Base-by-base conservation (phyloP, 768 basidiomycete genomes). In the Tremella yokohamensis region DNA sequence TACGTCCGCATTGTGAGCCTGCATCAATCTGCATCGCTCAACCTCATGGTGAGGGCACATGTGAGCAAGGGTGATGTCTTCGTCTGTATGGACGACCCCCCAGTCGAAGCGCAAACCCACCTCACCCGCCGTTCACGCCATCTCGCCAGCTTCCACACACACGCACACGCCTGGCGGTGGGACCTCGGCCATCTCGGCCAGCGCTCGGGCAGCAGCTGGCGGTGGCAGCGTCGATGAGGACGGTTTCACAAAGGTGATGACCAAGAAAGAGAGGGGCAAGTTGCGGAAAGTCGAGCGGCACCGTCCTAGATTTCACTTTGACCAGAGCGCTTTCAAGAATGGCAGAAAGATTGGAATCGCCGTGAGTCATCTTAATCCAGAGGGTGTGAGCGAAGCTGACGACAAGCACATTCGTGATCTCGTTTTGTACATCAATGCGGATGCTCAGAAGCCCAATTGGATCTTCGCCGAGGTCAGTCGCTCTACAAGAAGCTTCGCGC, bases 391-490 rank as follows among this genome's bases (percentile, higher is more conserved):
- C 4, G 19, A 18, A 45, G 42, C 40, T 12, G 15, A n/a, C 70
- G 49, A 22, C 20, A 12, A 96, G 92, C 91, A 96, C 69, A 80
- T 97, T 19, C 83, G 94, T 37, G 92, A 97, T 68, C 80, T 97
- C 18, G 81, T 87, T 9, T 78, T 97, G 2, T 88, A 96, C 64
- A 79, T 94, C 47, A 77, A 86, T 22, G 87, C 87, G 0, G 90
- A 93, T 68, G 85, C 84, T 16, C 85, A 87, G n/a, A 85, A 88
- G 0, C 87, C 87, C 0, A 85, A 84, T 54, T 97, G 92, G 92
- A 82, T 97, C 18, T 82, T 83, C 51, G 82, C 93, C 40, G 87
- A 91, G 76, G 92, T 90, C 49, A 52, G 83, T 44, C 22, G 11
- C 0, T 25, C 11, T 25, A 13, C 38, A 6, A 56, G 11, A 3